Percentiles rank a stretch among this genome's conserved stretches.
phyloP scores from a whole-genome alignment of 1,139 yeast species.

The Hansenula sp. region DNA sequence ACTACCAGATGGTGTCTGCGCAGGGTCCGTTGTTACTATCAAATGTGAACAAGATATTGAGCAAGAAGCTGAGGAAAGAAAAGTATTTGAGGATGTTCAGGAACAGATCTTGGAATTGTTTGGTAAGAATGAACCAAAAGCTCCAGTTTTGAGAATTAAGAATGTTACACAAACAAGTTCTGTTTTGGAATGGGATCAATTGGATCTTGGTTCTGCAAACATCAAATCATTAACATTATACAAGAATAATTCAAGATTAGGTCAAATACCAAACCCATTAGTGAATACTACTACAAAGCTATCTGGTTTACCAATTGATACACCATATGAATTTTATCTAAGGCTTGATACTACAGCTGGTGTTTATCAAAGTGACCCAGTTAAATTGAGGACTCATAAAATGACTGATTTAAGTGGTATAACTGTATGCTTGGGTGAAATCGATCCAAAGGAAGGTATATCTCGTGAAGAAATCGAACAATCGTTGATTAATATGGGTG shows the following conservation, averaged over 20 bases:
- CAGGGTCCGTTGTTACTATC: slow-evolving; percentile 92
- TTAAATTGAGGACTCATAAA: slow-evolving; percentile 81
- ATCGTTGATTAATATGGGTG: slow-evolving; percentile 72
- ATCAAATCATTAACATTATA: slow-evolving; percentile 74
- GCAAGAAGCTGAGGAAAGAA: slow-evolving; percentile 59
- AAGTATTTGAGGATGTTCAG: slow-evolving; percentile 62
- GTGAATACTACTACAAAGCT: slow-evolving; percentile 80
- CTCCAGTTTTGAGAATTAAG: slow-evolving; percentile 66
- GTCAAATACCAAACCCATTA: slow-evolving; percentile 81
- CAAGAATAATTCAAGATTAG: slow-evolving; percentile 77
- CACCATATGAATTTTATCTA: slow-evolving; percentile 74
- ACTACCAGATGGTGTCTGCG: slow-evolving; percentile 84
- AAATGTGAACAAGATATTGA: slow-evolving; percentile 78
- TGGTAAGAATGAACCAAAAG: slow-evolving; percentile 69
- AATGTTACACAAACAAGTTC: slow-evolving; percentile 94
- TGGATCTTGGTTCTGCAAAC: slow-evolving; percentile 79
- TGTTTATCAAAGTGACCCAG: slow-evolving; percentile 59
- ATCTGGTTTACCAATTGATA: slow-evolving; percentile 88
- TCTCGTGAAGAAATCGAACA: slow-evolving; percentile 58
- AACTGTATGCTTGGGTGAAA: slow-evolving; percentile 84
- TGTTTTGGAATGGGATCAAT: slow-evolving; percentile 89
- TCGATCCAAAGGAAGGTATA: slow-evolving; percentile 59
- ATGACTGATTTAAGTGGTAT: slow-evolving; percentile 96
- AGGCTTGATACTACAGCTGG: slow-evolving; percentile 90
- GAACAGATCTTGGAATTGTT: slow-evolving; percentile 68